Percentiles rank a stretch among this genome's conserved stretches.
These are phyloP conservation scores for Parascedosporium putredinis DNA, from an alignment of 2,329 filamentous ascomycete species.

Conservation along the genomic window DNA sequence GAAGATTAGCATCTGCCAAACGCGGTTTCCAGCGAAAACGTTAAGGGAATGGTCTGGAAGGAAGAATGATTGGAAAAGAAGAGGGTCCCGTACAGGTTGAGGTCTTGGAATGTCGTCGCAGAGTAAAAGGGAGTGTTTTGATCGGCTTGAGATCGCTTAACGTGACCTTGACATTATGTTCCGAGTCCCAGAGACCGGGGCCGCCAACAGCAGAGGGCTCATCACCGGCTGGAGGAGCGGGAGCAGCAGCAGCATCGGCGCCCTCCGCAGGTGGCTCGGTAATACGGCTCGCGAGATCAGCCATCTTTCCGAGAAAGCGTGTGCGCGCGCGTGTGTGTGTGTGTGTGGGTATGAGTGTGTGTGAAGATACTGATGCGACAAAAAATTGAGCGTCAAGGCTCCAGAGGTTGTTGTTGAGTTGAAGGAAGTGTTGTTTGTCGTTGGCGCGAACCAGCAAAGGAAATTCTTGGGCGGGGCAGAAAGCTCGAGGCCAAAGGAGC, in stretches of 20 bases:
- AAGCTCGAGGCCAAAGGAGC: not conserved
- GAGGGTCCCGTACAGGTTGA: slow-evolving; percentile 59
- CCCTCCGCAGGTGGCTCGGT: slow-evolving; percentile 28
- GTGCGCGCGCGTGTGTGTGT: no score
- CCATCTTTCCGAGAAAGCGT: no score
- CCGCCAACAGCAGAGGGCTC: slow-evolving; percentile 30
- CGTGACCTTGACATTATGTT: slow-evolving; percentile 86
- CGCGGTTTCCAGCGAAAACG: no score
- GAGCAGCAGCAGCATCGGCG: slow-evolving; percentile 13
- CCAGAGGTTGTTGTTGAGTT: no score
- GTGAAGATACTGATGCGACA: not conserved
- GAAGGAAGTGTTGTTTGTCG: not conserved
- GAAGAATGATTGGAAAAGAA: no score
- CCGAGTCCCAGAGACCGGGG: slow-evolving; percentile 55
- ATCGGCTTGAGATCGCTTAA: slow-evolving; percentile 77
- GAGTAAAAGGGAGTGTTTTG: slow-evolving; percentile 82
- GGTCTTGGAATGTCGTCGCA: slow-evolving; percentile 70
- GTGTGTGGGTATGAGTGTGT: no score
- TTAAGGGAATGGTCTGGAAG: no score
- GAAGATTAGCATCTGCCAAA: slow-evolving; percentile 4
- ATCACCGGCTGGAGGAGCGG: slow-evolving; percentile 14
- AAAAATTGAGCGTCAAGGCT: no score
- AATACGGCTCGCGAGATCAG: slow-evolving; percentile 41
- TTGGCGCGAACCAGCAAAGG: not conserved
- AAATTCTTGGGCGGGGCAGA: not conserved